phyloP scores from a whole-genome alignment of 805 yeast species.

The Lipomyces mesembrius region DNA sequence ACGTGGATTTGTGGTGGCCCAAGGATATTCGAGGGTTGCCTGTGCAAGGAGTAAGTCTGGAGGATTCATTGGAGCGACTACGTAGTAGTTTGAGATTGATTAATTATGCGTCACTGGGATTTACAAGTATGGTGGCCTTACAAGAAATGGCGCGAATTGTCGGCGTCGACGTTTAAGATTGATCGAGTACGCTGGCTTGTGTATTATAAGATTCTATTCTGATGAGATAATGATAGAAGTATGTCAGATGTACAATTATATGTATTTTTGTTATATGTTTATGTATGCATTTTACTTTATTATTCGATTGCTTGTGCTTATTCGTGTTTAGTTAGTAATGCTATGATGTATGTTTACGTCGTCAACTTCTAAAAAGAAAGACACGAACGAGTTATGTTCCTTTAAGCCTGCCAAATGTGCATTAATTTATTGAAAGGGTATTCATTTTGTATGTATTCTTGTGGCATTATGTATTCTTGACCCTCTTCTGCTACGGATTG shows the following conservation, averaged over 20 bases:
- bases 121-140: slow-evolving; percentile 28
- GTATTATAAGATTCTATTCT: not conserved
- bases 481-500: too few species aligned
- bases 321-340: not conserved
- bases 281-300: not conserved
- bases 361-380: not conserved
- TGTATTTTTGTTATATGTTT: not conserved
- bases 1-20: slow-evolving; percentile 30
- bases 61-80: slow-evolving; percentile 24
- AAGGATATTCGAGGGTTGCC: slow-evolving; percentile 26
- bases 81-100: slow-evolving; percentile 16
- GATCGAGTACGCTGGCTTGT: not conserved
- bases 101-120: slow-evolving; percentile 18
- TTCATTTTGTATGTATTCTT: too few species aligned
- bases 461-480: too few species aligned
- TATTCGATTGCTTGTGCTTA: not conserved
- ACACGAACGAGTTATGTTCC: too few species aligned
- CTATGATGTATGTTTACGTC: not conserved
- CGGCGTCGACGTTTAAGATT: slow-evolving; percentile 28
- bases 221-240: not conserved
- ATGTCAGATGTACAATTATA: not conserved
- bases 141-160: slow-evolving; percentile 33
- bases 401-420: too few species aligned
- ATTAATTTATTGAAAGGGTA: too few species aligned
- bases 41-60: slow-evolving; percentile 11